Base-by-base conservation (phyloP, 2,329 filamentous ascomycete genomes). In the Geosmithia putterillii region DNA sequence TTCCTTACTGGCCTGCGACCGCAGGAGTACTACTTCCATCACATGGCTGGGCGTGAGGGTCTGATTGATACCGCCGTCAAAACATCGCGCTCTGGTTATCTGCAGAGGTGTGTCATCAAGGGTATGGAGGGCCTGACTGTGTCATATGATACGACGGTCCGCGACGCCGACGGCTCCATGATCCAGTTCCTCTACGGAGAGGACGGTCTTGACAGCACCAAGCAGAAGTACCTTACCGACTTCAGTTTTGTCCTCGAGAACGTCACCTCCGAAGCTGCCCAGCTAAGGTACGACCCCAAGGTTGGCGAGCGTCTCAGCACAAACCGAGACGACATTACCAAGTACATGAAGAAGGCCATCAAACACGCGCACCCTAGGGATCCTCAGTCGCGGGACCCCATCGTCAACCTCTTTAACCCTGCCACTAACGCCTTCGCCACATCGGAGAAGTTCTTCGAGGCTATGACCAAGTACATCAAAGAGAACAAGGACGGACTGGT, bases 11-110 rank as follows among this genome's bases (percentile, higher is more conserved):
- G 92, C 47, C 92, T 98, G 48, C 81, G 90, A 44, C 92, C 92
- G 4, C 92, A 98, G 57, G 94, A 98, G 60, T 98, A 95, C 62
- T 98, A 90, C 62, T 98, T 98, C 71, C 92, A 98, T 75, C 88
- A 94, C 63, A 98, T 98, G 94, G 92, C 90, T 57, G 94, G 94
- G 54, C 80, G 92, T 66, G 94, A 98, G 73, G 92, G 92, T 71
- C 70, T 98, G 51, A 98, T 98, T 58, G 92, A 98, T 74, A 98
- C 92, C 18, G 92, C 92, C 50, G 92, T 98, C 61, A 98, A 98
- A 67, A 98, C 92, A 2, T 94, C 90, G 9, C 83, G 92, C 57
- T 96, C 92, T 22, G 94, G 92, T 47, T 98, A 98, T 58, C 71
- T 98, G 42, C 92, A 98, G 60, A 76, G 94, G 58, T 98, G 92